Evolutionary conservation across 306 rosid genomes (phyloP), one percentile per base, ranked within the genome.

Genomic region (Argentina anserina): DNA sequence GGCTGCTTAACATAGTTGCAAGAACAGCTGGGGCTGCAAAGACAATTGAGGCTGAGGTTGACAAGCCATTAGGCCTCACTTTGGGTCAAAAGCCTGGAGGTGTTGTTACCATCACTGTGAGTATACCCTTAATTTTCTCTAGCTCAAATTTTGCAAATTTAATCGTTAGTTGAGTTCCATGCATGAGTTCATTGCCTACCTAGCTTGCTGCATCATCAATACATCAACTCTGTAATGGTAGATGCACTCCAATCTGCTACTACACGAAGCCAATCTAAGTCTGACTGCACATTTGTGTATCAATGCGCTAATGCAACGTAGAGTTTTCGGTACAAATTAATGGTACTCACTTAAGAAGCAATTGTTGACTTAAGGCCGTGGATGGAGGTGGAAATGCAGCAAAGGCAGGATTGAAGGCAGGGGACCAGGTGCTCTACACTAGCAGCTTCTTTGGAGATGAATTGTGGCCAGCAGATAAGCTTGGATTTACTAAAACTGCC

Each of bases 391-490:
- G 99, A 29, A 94, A 94, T 86, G 99, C 99, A 42, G 96, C 99
- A 55, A 90, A 43, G 86, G 89, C 99, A 76, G 99, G 99, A 76
- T 79, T 94, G 18, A 91, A 91, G 76, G 25, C 84, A 60, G 99
- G 97, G 60, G 99, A 94, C 43, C 99, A 94, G 73, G 99, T 94
- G 6, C 80, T 94, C 14, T 94, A 94, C 74, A 94, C 97, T 7
- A 94, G 99, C 84, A 91, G 99, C 81, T 91, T 94, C 89, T 94
- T 94, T 75, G 99, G 99, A 40, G 99, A 94, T 86, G 99, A 94
- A 78, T 81, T 94, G 52, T 94, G 99, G 99, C 99, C 99, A 2
- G 99, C 99, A 0, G 99, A 91, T 89, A 94, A 94, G 87, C 86
- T 94, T 45, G 99, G 99, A n/a, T 91, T 91, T 26, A 94, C 97